phyloP scores from a whole-genome alignment of 75 land plant species.

The Picea sitchensis region DNA sequence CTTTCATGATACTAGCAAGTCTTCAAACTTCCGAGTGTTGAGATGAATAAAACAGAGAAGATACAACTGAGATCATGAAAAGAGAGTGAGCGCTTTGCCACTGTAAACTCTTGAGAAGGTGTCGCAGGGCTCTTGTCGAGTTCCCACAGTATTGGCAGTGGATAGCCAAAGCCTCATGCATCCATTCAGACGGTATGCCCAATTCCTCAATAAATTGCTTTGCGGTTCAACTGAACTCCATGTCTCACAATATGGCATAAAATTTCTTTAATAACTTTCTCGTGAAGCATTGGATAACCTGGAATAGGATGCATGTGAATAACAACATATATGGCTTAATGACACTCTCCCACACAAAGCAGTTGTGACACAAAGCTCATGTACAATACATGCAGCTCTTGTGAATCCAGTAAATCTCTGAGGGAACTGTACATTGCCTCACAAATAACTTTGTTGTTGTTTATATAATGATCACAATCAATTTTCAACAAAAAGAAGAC shows the following conservation, averaged over 20 bases:
- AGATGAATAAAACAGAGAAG: constrained; percentile 60
- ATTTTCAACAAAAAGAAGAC: no score
- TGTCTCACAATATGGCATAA: constrained; percentile 77
- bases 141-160: constrained; percentile 72
- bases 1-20: constrained; percentile 71
- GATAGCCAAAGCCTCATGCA: constrained; percentile 95
- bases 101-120: constrained; percentile 61
- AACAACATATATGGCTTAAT: constrained; percentile 94
- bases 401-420: constrained; percentile 33
- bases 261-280: constrained; percentile 77
- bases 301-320: constrained; percentile 72
- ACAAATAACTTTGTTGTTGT: no score
- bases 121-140: constrained; percentile 64
- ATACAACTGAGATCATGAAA: constrained; percentile 74
- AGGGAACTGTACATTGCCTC: no score
- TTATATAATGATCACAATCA: no score
- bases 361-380: constrained; percentile 90
- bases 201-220: constrained; percentile 76
- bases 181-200: constrained; percentile 86
- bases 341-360: constrained; percentile 75
- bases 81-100: constrained; percentile 93
- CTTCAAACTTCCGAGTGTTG: constrained; percentile 73
- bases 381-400: constrained; percentile 68
- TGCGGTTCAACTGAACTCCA: constrained; percentile 71
- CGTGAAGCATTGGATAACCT: constrained; percentile 69